Evolutionary conservation across 2,329 filamentous ascomycete genomes (phyloP).

Genomic region (Akanthomyces dipterigenus): DNA sequence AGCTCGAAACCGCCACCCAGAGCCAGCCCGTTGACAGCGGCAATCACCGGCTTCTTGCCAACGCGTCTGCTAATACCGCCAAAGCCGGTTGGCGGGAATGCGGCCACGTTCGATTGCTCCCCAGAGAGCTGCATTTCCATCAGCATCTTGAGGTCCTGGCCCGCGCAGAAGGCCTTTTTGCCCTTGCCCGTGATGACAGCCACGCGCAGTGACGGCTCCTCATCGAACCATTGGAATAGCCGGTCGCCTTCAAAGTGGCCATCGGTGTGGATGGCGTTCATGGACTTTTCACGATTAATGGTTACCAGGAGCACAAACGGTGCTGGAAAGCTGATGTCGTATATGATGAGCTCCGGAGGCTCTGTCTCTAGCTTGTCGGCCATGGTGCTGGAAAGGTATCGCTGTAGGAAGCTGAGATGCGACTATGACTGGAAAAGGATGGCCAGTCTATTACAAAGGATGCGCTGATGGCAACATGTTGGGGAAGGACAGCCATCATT

Average conservation of each 20-base stretch:
- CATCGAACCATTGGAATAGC: slow-evolving; percentile 48
- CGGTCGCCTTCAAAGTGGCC: slow-evolving; percentile 41
- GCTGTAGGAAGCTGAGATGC: background rate
- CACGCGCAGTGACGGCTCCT: slow-evolving; percentile 39
- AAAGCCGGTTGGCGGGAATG: slow-evolving; percentile 34
- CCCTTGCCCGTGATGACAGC: slow-evolving; percentile 46
- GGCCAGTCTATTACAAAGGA: background rate
- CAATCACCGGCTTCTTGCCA: slow-evolving; percentile 56
- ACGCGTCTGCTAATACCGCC: slow-evolving; percentile 44
- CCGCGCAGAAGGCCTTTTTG: slow-evolving; percentile 46
- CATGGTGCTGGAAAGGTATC: background rate
- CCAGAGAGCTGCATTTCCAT: slow-evolving; percentile 27
- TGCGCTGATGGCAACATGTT: background rate
- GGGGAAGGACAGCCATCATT: background rate
- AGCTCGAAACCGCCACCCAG: slow-evolving; percentile 53
- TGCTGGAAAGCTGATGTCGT: slow-evolving; percentile 36
- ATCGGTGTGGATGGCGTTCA: slow-evolving; percentile 39
- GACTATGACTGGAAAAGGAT: background rate
- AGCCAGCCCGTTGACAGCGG: slow-evolving; percentile 51
- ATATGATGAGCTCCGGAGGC: slow-evolving; percentile 14
- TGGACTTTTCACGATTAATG: slow-evolving; percentile 41
- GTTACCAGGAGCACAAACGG: slow-evolving; percentile 44
- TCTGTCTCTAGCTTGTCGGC: slow-evolving; percentile 12
- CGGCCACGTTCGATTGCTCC: slow-evolving; percentile 9
- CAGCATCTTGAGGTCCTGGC: slow-evolving; percentile 47